These are phyloP conservation scores for Leccinum fallax DNA, from an alignment of 1,284 basidiomycete species.

Conservation along the genomic window DNA sequence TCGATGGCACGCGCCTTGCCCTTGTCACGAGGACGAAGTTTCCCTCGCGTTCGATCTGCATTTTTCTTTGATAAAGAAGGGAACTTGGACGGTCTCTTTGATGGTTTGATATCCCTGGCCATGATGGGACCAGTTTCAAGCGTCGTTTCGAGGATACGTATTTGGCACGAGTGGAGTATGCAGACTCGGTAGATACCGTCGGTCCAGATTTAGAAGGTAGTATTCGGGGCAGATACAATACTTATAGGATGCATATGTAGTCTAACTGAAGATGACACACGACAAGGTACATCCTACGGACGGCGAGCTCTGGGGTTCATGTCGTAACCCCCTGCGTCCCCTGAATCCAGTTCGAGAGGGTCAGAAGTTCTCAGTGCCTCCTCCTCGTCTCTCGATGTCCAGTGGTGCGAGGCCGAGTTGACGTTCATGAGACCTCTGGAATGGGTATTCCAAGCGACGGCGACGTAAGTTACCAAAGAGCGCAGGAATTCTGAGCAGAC, in stretches of 20 bases:
- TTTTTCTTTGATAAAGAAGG: conserved; percentile 10
- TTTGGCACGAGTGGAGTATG: neutral
- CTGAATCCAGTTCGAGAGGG: conserved; percentile 24
- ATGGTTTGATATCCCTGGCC: conserved; percentile 18
- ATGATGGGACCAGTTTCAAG: conserved; percentile 12
- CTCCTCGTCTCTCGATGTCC: conserved; percentile 36
- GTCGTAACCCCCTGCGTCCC: neutral
- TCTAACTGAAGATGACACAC: neutral
- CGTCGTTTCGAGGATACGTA: neutral
- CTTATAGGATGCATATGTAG: neutral
- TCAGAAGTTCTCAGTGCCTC: conserved; percentile 28
- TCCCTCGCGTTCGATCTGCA: conserved; percentile 14
- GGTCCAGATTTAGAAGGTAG: conserved; percentile 27
- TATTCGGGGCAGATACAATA: conserved; percentile 8
- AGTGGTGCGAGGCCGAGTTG: conserved; percentile 33
- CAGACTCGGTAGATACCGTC: conserved; percentile 9
- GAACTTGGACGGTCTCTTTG: conserved; percentile 15
- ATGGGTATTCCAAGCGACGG: conserved; percentile 22
- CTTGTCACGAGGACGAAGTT: conserved; percentile 5
- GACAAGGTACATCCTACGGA: conserved; percentile 12
- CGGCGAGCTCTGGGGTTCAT: neutral
- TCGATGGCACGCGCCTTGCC: conserved; percentile 18
- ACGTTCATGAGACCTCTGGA: conserved; percentile 12
- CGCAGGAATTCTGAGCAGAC: conserved; percentile 25
- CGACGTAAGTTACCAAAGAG: conserved; percentile 16